Conservation (phyloP, 495 filamentous ascomycete genomes). For the Staphylotrichum longicolle region DNA sequence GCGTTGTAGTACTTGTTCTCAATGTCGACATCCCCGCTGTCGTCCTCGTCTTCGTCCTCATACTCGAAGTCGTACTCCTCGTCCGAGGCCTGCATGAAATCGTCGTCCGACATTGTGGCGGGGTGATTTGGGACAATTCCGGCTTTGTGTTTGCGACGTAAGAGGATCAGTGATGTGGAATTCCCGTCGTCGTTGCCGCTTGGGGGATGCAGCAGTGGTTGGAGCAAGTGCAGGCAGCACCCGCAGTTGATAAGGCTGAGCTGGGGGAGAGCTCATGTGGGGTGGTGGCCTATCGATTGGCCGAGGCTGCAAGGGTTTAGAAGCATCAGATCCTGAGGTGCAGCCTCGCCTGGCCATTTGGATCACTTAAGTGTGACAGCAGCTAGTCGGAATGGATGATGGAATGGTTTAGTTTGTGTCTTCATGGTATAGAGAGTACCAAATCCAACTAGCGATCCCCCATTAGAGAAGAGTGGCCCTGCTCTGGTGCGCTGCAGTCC, state of each 20-base stretch:
- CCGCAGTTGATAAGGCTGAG: slow-evolving; percentile 18
- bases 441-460: too few relatives aligned
- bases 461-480: too few relatives aligned
- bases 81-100: slow-evolving; percentile 97
- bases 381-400: too few relatives aligned
- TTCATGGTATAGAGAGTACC: too few relatives aligned
- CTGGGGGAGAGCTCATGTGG: slow-evolving; percentile 23
- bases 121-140: background rate
- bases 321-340: background rate
- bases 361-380: too few relatives aligned
- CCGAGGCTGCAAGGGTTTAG: background rate
- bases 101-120: slow-evolving; percentile 85
- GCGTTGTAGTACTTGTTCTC: slow-evolving; percentile 99
- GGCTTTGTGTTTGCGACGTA: background rate
- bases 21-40: slow-evolving; percentile 84
- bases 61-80: slow-evolving; percentile 98
- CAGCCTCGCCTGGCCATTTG: too few relatives aligned
- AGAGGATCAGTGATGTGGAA: too few relatives aligned
- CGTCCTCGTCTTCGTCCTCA: slow-evolving; percentile 84
- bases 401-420: too few relatives aligned
- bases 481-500: too few relatives aligned
- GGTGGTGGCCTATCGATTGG: slow-evolving; percentile 30
- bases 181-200: too few relatives aligned
- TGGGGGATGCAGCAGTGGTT: background rate
- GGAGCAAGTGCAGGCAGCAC: background rate